phyloP scores from a whole-genome alignment of 2,329 filamentous ascomycete species.

The Didymellaceae sp. region DNA sequence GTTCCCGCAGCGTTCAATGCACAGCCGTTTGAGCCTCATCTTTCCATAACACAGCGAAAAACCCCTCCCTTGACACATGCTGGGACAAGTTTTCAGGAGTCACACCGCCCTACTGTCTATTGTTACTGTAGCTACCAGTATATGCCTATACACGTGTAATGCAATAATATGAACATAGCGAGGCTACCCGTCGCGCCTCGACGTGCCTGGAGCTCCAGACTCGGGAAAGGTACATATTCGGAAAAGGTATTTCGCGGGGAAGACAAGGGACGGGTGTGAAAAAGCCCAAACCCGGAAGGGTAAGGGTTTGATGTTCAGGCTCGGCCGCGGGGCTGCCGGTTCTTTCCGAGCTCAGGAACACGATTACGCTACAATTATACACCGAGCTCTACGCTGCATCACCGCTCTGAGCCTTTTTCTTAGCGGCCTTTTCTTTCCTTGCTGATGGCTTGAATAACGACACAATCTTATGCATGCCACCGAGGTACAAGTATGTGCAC shows the following conservation, averaged over 20 bases:
- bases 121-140: background rate
- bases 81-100: background rate
- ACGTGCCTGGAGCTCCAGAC: conserved; percentile 23
- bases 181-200: conserved; percentile 9
- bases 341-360: conserved; percentile 30
- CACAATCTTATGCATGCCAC: conserved; percentile 48
- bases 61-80: no score
- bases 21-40: conserved; percentile 16
- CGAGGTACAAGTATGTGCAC: conserved; percentile 62
- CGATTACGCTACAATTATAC: conserved; percentile 15
- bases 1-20: conserved; percentile 8
- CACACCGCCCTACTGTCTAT: conserved; percentile 8
- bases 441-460: conserved; percentile 40
- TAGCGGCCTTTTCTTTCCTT: conserved; percentile 44
- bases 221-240: conserved; percentile 10
- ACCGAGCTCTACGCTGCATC: conserved; percentile 32
- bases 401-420: conserved; percentile 25
- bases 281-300: conserved; percentile 14
- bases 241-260: conserved; percentile 32
- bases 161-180: background rate
- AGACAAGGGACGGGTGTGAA: conserved; percentile 24
- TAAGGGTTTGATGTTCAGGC: background rate
- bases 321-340: conserved; percentile 36
- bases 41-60: no score
- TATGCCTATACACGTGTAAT: conserved; percentile 4